phyloP scores from a whole-genome alignment of 2,329 filamentous ascomycete species.

The Stagonosporopsis cucurbitacearum region DNA sequence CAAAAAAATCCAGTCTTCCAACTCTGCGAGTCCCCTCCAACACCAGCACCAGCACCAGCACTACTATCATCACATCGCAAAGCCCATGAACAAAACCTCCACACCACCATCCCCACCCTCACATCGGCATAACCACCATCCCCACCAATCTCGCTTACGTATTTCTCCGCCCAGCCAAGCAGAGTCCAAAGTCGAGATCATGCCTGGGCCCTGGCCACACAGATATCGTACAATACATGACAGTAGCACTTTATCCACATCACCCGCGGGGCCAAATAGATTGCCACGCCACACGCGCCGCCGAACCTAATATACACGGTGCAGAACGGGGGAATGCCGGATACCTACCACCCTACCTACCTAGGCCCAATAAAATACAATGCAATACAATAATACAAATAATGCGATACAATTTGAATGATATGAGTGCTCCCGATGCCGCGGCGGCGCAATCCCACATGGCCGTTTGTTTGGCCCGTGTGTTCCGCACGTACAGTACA shows the following conservation, averaged over 20 bases:
- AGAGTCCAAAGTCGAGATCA: slow-evolving; percentile 1
- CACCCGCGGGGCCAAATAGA: slow-evolving; percentile 36
- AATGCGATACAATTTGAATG: no score
- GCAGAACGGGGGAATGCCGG: no score
- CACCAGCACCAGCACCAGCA: neutral
- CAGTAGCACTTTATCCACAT: slow-evolving; percentile 44
- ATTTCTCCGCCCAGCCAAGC: slow-evolving; percentile 1
- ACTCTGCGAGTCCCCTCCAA: neutral
- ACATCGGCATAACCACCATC: no score
- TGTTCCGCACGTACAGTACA: no score
- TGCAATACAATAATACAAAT: no score
- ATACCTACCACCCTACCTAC: no score
- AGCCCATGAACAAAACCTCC: no score
- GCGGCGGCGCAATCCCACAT: neutral
- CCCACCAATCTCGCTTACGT: neutral
- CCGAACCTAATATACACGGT: slow-evolving; percentile 2
- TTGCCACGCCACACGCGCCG: slow-evolving; percentile 11
- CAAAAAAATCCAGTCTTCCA: no score
- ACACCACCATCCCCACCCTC: no score
- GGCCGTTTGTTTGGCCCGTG: no score
- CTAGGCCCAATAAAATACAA: no score
- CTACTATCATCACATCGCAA: neutral
- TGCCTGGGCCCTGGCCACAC: neutral
- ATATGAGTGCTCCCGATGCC: neutral
- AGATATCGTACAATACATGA: neutral